Evolutionary conservation across 345 rosid genomes (phyloP).

Genomic region (Nasturtium officinale): DNA sequence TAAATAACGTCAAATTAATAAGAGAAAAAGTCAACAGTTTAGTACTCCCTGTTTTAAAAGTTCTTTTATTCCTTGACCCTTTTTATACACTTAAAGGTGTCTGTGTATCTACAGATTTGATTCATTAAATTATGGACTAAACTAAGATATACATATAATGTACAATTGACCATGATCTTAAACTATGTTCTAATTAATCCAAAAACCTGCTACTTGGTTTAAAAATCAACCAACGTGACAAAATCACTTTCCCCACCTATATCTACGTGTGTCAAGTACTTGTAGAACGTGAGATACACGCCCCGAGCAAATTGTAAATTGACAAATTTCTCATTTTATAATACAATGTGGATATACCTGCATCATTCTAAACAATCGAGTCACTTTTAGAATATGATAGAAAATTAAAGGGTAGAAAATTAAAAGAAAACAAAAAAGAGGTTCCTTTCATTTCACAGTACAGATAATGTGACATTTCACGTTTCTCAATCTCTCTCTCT

Average conservation of each 20-base stretch:
- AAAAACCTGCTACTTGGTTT: neutral
- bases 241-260: neutral
- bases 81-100: slow-evolving; percentile 27
- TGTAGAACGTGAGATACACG: neutral
- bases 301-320: neutral
- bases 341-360: slow-evolving; percentile 7
- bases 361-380: slow-evolving; percentile 21
- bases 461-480: slow-evolving; percentile 39
- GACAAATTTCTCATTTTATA: neutral
- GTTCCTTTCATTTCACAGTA: slow-evolving; percentile 1
- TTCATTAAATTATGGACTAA: slow-evolving; percentile 7
- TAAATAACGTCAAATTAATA: neutral
- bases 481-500: slow-evolving; percentile 15
- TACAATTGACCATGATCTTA: neutral
- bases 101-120: neutral
- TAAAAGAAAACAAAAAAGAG: neutral
- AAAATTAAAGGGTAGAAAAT: slow-evolving; percentile 1
- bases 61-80: slow-evolving; percentile 12
- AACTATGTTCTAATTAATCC: neutral
- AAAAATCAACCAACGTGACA: neutral
- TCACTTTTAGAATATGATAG: slow-evolving; percentile 17
- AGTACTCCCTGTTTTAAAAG: neutral
- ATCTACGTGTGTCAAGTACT: slow-evolving; percentile 4
- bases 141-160: no score
- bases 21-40: neutral